Conservation (phyloP, 129 eudicot species). For the Escallonia rubra region DNA sequence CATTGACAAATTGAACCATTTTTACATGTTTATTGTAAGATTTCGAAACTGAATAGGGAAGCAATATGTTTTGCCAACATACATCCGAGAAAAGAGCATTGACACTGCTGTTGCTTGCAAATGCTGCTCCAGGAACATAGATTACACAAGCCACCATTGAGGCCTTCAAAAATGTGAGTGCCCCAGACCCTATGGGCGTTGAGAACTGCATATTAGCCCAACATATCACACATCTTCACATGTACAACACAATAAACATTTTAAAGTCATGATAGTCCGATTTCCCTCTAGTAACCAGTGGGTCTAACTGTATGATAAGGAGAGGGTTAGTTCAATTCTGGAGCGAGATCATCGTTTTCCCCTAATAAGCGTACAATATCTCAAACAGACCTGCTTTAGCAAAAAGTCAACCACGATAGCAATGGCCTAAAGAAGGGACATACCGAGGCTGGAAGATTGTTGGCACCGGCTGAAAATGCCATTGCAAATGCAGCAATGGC, state of each 20-base stretch:
- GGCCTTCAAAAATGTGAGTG: slow-evolving; percentile 12
- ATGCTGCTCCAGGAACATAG: slow-evolving; percentile 18
- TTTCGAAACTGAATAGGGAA: not conserved
- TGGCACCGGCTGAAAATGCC: slow-evolving; percentile 13
- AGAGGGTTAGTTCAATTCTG: too few relatives aligned
- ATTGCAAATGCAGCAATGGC: slow-evolving; percentile 4
- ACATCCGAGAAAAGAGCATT: slow-evolving; percentile 14
- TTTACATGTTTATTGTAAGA: not conserved
- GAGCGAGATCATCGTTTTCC: not conserved
- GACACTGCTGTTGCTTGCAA: slow-evolving; percentile 4
- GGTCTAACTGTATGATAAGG: too few relatives aligned
- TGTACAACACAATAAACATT: too few relatives aligned
- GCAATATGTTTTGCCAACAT: not conserved
- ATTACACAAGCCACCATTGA: slow-evolving; percentile 7
- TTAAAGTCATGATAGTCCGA: too few relatives aligned
- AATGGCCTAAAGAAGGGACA: not conserved
- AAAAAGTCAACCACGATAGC: not conserved
- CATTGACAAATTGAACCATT: too few relatives aligned
- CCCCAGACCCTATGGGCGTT: slow-evolving; percentile 13
- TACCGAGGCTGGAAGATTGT: slow-evolving; percentile 12
- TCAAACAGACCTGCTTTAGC: not conserved
- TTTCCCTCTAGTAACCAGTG: too few relatives aligned
- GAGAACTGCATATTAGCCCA: slow-evolving; percentile 7
- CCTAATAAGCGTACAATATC: not conserved
- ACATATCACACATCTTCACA: too few relatives aligned